Evolutionary conservation across 192 early-diverging fungal genomes (phyloP), one percentile per base, ranked within the genome.

Genomic region (Entomortierella lignicola): DNA sequence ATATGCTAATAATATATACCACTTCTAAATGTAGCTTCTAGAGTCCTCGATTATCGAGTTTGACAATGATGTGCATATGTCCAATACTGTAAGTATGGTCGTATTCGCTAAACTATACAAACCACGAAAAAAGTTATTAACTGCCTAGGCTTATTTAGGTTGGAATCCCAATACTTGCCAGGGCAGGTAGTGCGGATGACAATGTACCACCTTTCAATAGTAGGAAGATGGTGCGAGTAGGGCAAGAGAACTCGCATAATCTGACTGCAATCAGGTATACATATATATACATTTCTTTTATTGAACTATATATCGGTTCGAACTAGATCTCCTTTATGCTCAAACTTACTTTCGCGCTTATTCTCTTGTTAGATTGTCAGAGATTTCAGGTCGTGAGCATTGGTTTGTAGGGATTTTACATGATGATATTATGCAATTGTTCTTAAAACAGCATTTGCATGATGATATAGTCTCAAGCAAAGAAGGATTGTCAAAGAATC

Each of bases 201-300:
- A 94, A 94, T 72, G 93, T 94, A 0, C 92, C 93, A 0, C 92
- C 93, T 2, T 61, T 91, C 27, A 90, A 92, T 63, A 85, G 88
- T 0, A 60, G 92, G 1, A 87, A 88, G 29, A 75, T 91, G 50
- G 82, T 89, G 12, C 81, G 92, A 12, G 58, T 94, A 21, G 85
- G 89, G 0, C 87, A 91, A 64, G 92, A 93, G 60, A 85, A 89
- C 80, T 81, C 82, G 29, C 64, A 85, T 15, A 77, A 91, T 56
- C 65, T 86, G 12, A 55, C 74, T 8, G 77, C 84, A 15, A 63
- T 84, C 15, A 68, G 80, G 88, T 90, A 84, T 41, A 72, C n/a
- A 37, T 8, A 37, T 48, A n/a, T n/a, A n/a, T n/a, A n/a, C n/a
- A n/a, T n/a, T n/a, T n/a, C n/a, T n/a, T n/a, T n/a, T n/a, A n/a